Base-by-base conservation (phyloP, 208 protist genomes). In the Acanthamoeba quina region DNA sequence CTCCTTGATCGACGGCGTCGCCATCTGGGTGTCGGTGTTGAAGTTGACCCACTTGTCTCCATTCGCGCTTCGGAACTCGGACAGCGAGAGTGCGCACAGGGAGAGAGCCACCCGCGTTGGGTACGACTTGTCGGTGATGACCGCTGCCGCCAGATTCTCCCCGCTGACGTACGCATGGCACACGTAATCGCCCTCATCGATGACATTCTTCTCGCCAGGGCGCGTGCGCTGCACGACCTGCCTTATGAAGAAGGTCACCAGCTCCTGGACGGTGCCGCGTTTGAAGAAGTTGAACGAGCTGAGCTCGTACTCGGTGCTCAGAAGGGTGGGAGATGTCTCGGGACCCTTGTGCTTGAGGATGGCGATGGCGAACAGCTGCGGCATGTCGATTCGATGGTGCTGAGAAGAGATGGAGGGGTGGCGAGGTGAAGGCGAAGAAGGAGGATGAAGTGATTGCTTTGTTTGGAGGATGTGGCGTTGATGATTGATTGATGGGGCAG, bases 251-350 rank as follows among this genome's bases (percentile, higher is more conserved):
- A 92, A 92, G 64, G 58, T 92, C 44, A 92, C 66, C 62, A 92
- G 86, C 86, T 92, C 86, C 34, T 92, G 56, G 6, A 92, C 64
- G 34, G 72, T 80, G 72, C 72, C 72, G 5, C 86, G 58, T 24
- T 92, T 92, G 86, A 92, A 92, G 66, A 92, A 92, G 44, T 21
- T 19, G 66, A 92, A 92, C 37, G 86, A 92, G 24, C 44, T 78
- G 60, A 92, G 86, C 66, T 92, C 86, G 49, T 78, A 92, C 9
- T 92, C 86, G n/a, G 64, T 60, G 44, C 41, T 44, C 34, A 92
- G 9, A 19, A 92, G 54, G 9, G 47, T 68, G 62, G 86, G 86
- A 7, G 86, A 26, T 19, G 34, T 37, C 37, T 62, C 86, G 21
- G 82, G 41, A 5, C 82, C 82, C 62, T 78, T 92, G 62, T 76